These are phyloP conservation scores for Botrytis fragariae DNA, from an alignment of 2,329 filamentous ascomycete genomes.

Conservation along the genomic window DNA sequence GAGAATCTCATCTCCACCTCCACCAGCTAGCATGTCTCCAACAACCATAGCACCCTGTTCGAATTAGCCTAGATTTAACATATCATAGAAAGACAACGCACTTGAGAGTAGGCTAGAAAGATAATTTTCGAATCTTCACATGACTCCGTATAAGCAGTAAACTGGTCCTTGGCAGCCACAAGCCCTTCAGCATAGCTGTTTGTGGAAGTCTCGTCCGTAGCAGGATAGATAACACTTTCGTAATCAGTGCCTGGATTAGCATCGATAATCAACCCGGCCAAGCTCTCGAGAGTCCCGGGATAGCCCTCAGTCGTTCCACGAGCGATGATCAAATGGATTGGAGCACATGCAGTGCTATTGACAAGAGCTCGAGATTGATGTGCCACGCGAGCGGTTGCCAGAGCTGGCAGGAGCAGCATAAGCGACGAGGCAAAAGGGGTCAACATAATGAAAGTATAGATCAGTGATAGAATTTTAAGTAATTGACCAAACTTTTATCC, in stretches of 20 bases:
- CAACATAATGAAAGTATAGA: neutral
- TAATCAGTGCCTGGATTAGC: neutral
- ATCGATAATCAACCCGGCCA: neutral
- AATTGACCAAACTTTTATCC: neutral
- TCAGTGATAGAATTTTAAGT: neutral
- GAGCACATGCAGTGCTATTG: neutral
- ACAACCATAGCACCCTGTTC: neutral
- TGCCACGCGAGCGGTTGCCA: neutral
- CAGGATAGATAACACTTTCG: neutral
- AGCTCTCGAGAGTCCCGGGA: neutral
- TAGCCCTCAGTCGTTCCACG: neutral
- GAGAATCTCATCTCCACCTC: neutral
- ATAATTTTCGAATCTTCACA: slow-evolving; percentile 1
- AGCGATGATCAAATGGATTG: neutral
- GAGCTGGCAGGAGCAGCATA: neutral
- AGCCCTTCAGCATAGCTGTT: neutral
- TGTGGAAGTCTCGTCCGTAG: neutral
- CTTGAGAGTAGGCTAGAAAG: neutral
- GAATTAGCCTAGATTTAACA: neutral
- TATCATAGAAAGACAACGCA: neutral
- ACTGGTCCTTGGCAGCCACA: neutral
- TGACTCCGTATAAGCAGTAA: neutral
- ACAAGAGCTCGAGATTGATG: neutral
- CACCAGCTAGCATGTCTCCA: neutral
- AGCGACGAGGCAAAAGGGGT: neutral